Evolutionary conservation across 2,329 filamentous ascomycete genomes (phyloP), one percentile per base, ranked within the genome.

Genomic region (Neonectria punicea): DNA sequence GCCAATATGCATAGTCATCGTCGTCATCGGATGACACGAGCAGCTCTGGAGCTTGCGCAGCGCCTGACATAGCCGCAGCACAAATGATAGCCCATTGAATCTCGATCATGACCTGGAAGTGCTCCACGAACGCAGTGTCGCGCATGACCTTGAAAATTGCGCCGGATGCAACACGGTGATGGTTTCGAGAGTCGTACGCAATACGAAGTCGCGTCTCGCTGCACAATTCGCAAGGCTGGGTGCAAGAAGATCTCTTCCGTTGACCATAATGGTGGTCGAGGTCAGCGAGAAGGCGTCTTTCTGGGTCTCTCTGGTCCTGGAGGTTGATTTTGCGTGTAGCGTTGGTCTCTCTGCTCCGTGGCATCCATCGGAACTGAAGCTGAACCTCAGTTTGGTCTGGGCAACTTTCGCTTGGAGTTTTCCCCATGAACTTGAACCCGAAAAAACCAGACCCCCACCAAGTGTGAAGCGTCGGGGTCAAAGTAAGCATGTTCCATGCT

Each of bases 381-480:
- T 53, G 47, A 25, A 53, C 47, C 49, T 53, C 6, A 13, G 32
- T 25, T 2, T 16, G 20, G 6, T 1, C 8, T 25, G 18, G 20
- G 6, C 2, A 1, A 4, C 14, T 8, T 39, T 16, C 14, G 14
- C 8, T 11, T 25, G 20, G 6, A 1, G 6, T 39, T 22, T 32
- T 43, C 34, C 49, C 39, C 2, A 53, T 34, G 16, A 16, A 41
- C 20, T 61, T 61, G 39, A 61, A 30, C 10, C 10, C 50, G 13
- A 55, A 61, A 22, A 47, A 61, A 4, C 25, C 58, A 28, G 9
- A 13, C 14, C 28, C 2, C 50, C 58, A 61, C 50, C 50, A 61
- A 14, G 10, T 20, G 16, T 34, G 30, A 8, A 30, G 8, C 9
- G 30, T 7, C 54, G 41, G 50, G n/a, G n/a, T 49, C 6, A 61